A percentile compares a stretch with the other conserved stretches of the same genome.
Conservation (phyloP, 805 yeast species). For the Candida cerambycidarum region DNA sequence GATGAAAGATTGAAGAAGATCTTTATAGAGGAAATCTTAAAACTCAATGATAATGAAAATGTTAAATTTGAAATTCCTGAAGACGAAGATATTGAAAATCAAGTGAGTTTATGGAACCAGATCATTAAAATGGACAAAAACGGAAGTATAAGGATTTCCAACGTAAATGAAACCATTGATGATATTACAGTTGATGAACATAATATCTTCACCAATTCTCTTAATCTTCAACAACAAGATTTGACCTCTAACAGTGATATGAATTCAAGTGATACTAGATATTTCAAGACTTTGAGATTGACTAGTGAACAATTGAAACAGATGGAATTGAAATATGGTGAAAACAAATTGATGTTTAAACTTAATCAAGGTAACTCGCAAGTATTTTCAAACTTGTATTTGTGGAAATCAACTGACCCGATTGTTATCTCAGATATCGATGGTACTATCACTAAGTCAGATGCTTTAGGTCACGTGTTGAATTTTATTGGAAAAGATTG, state of each 20-base stretch:
- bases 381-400: slow-evolving; percentile 67
- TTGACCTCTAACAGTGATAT: slow-evolving; percentile 10
- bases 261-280: slow-evolving; percentile 24
- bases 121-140: slow-evolving; percentile 54
- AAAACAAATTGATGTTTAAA: slow-evolving; percentile 73
- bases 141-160: slow-evolving; percentile 63
- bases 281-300: slow-evolving; percentile 83
- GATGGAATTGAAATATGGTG: slow-evolving; percentile 73
- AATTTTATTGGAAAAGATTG: slow-evolving; percentile 94
- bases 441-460: slow-evolving; percentile 96
- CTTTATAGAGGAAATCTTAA: slow-evolving; percentile 66
- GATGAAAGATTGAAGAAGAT: slow-evolving; percentile 74
- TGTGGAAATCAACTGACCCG: slow-evolving; percentile 84
- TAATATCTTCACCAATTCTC: slow-evolving; percentile 21
- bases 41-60: slow-evolving; percentile 18
- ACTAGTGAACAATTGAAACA: slow-evolving; percentile 85
- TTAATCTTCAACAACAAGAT: slow-evolving; percentile 19
- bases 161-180: slow-evolving; percentile 43
- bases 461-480: slow-evolving; percentile 93
- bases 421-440: slow-evolving; percentile 96
- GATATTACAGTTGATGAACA: slow-evolving; percentile 13
- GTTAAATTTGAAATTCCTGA: slow-evolving; percentile 4
- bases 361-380: slow-evolving; percentile 83
- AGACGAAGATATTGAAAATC: slow-evolving; percentile 8
- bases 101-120: slow-evolving; percentile 34